These are phyloP conservation scores for Akanthomyces dipterigenus DNA, from an alignment of 2,329 filamentous ascomycete species.

Conservation along the genomic window DNA sequence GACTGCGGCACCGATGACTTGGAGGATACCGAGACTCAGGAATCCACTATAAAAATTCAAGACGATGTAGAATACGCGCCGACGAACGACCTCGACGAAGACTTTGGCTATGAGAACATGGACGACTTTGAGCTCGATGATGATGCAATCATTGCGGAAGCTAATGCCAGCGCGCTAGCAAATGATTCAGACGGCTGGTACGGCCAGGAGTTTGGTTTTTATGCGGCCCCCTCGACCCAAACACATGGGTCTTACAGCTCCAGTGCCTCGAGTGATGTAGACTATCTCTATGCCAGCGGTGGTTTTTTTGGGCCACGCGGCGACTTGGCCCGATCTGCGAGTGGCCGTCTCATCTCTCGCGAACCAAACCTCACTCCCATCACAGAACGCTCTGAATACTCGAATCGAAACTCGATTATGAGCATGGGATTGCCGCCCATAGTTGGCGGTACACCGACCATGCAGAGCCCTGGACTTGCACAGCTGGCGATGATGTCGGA, in stretches of 20 bases:
- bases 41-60: conserved; percentile 43
- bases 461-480: conserved; percentile 67
- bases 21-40: conserved; percentile 21
- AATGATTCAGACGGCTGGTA: conserved; percentile 93
- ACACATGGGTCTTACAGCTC: conserved; percentile 39
- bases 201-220: conserved; percentile 94
- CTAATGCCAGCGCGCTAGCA: conserved; percentile 87
- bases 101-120: conserved; percentile 52
- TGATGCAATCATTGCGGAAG: conserved; percentile 87
- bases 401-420: conserved; percentile 86
- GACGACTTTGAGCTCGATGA: conserved; percentile 69
- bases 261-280: conserved; percentile 19
- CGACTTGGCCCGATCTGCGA: conserved; percentile 58
- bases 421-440: conserved; percentile 47
- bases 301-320: conserved; percentile 82
- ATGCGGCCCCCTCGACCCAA: conserved; percentile 52
- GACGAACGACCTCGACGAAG: conserved; percentile 39
- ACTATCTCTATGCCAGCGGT: conserved; percentile 64
- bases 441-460: conserved; percentile 34
- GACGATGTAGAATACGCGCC: conserved; percentile 46
- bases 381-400: conserved; percentile 92
- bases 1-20: background rate
- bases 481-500: conserved; percentile 64
- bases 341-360: conserved; percentile 65
- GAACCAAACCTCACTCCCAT: conserved; percentile 95